phyloP scores from a whole-genome alignment of 768 basidiomycete genomes.

The Lactifluus piperatus region DNA sequence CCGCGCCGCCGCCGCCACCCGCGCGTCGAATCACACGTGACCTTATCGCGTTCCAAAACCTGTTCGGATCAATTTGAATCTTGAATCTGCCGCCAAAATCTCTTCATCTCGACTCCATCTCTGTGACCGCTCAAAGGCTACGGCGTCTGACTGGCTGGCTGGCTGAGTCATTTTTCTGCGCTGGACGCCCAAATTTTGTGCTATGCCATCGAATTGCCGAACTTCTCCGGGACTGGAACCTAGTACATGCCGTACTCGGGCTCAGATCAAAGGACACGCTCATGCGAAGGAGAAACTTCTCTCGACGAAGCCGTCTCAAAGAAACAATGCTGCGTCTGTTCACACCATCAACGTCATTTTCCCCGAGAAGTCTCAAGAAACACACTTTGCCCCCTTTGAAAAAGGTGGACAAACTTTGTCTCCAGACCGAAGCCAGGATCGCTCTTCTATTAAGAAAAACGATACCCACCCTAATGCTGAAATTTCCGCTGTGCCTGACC shows the following conservation, averaged over 20 bases:
- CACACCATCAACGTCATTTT: slow-evolving; percentile 15
- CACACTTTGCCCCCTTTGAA: not conserved
- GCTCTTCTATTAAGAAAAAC: slow-evolving; percentile 7
- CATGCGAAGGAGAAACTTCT: not conserved
- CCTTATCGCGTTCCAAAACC: not conserved
- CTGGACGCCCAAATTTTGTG: slow-evolving; percentile 15
- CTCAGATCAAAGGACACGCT: not conserved
- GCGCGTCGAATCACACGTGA: slow-evolving; percentile 15
- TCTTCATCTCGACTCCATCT: not conserved
- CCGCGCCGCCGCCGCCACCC: not conserved
- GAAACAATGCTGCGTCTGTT: not conserved
- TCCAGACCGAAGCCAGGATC: not conserved
- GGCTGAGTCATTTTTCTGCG: not conserved
- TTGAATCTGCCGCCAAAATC: not conserved
- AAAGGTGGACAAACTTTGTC: not conserved
- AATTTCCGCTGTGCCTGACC: slow-evolving; percentile 39
- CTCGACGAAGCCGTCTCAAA: not conserved
- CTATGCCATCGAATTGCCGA: slow-evolving; percentile 11
- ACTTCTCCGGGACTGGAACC: not conserved
- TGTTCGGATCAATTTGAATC: not conserved
- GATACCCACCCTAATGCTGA: slow-evolving; percentile 23
- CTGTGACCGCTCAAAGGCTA: not conserved
- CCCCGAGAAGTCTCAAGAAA: slow-evolving; percentile 5
- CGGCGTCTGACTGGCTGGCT: not conserved
- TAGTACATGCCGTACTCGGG: not conserved